phyloP scores from a whole-genome alignment of 2,329 filamentous ascomycete genomes.

The Pleoardoris graminearum region DNA sequence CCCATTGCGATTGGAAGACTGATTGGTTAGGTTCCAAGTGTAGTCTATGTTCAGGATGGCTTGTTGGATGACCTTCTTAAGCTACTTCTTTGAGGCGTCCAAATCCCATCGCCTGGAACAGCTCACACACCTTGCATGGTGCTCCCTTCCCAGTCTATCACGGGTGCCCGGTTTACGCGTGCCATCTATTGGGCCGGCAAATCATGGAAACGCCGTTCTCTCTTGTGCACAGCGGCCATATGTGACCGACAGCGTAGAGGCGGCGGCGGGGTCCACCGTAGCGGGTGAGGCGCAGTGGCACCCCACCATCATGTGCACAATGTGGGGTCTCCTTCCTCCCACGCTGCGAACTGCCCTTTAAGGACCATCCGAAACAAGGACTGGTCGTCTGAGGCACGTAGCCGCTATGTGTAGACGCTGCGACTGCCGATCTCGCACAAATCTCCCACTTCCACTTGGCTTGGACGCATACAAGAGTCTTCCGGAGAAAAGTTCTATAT shows the following conservation, averaged over 20 bases:
- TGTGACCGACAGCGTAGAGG: conserved; percentile 24
- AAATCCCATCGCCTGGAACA: conserved; percentile 8
- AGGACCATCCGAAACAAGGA: background rate
- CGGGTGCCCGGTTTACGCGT: conserved; percentile 15
- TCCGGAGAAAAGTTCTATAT: no score
- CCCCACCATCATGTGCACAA: background rate
- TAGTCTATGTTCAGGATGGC: background rate
- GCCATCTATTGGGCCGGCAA: conserved; percentile 19
- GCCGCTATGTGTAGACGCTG: no score
- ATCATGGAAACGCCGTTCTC: conserved; percentile 7
- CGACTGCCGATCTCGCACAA: no score
- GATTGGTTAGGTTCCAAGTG: no score
- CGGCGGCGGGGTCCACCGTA: conserved; percentile 19
- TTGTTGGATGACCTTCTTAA: conserved; percentile 19
- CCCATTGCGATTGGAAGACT: conserved; percentile 23
- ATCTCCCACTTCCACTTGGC: no score
- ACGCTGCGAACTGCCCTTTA: background rate
- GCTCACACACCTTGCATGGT: conserved; percentile 9
- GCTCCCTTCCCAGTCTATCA: conserved; percentile 11
- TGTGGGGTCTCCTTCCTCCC: conserved; percentile 1
- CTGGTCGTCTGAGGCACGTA: background rate
- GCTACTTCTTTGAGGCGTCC: conserved; percentile 4
- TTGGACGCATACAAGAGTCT: no score
- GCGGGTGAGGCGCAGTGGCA: background rate
- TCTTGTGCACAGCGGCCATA: conserved; percentile 20